Conservation (phyloP, 331 rosid species). For the Quercus phellos region DNA sequence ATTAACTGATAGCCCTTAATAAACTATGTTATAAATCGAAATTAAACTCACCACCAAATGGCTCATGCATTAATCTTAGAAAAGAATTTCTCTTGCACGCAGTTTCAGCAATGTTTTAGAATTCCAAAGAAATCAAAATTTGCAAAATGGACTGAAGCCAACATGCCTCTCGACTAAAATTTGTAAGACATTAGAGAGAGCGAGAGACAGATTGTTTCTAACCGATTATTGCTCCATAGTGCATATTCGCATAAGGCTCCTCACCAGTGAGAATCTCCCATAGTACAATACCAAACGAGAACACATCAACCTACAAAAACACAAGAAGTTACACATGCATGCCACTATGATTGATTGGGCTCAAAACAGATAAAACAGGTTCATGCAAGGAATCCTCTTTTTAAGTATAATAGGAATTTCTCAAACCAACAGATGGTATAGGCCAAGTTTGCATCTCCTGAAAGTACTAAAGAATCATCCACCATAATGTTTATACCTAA, state of each 20-base stretch:
- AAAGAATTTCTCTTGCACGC: no score
- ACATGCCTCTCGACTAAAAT: not conserved
- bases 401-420: not conserved
- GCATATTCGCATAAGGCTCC: slow-evolving; percentile 58
- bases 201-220: not conserved
- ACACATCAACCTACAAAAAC: slow-evolving; percentile 47
- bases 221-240: slow-evolving; percentile 58
- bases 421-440: not conserved
- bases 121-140: not conserved
- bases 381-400: not conserved
- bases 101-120: not conserved
- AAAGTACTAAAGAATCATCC: not conserved
- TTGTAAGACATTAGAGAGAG: not conserved
- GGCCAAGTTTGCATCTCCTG: not conserved
- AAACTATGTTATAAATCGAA: not conserved
- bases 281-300: slow-evolving; percentile 54
- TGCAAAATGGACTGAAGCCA: not conserved
- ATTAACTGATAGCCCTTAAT: not conserved
- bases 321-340: not conserved
- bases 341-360: not conserved
- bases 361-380: not conserved
- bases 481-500: not conserved
- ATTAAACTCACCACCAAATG: not conserved
- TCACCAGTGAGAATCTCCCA: slow-evolving; percentile 61
- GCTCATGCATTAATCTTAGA: not conserved